Base-by-base conservation (phyloP, 2,329 filamentous ascomycete species). In the Sporothrix luriei region DNA sequence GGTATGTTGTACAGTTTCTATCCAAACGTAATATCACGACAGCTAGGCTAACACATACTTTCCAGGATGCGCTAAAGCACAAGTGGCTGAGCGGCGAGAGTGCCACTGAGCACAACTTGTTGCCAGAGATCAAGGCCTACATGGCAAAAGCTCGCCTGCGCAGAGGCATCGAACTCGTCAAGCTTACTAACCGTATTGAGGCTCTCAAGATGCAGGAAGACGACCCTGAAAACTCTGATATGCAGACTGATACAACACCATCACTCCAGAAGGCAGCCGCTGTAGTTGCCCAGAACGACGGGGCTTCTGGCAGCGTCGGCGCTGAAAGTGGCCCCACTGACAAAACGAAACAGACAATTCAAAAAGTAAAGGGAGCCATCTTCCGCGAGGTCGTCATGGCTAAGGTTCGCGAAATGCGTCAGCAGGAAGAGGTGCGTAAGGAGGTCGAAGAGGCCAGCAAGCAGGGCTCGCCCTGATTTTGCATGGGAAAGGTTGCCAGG, bases 111-210 rank as follows among this genome's bases (percentile, higher is more conserved):
- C 93, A 97, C 87, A 94, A 99, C 85, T 87, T 99, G 87, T 83
- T 99, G 79, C 95, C 95, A 74, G 95, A 99, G 83, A 96, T 99
- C 84, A 92, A 91, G 81, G 91, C 93, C 67, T 97, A 95, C 83
- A 93, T 96, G 80, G 91, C 94, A 73, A 93, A 93, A 80, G 92
- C 93, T 70, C 93, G 93, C 72, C 90, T 99, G 75, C 91, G 91
- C 80, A 91, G 94, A 73, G 94, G 94, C 76, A 96, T 99, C 82
- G 93, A 98, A 81, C 90, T 97, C 77, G 91, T 98, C 84, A 97
- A 97, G 82, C 88, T 99, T 68, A 89, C 93, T 74, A 97, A 97
- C 82, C 92, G 94, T 73, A 98, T 99, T 82, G 93, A 97, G 79
- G 87, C 91, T 43, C 90, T 99, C 82, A 97, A 93, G 82, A 90